Percentiles rank a stretch among this genome's conserved stretches.
phyloP scores from a whole-genome alignment of 441 rosid genomes.

The Syzygium syzygioides region DNA sequence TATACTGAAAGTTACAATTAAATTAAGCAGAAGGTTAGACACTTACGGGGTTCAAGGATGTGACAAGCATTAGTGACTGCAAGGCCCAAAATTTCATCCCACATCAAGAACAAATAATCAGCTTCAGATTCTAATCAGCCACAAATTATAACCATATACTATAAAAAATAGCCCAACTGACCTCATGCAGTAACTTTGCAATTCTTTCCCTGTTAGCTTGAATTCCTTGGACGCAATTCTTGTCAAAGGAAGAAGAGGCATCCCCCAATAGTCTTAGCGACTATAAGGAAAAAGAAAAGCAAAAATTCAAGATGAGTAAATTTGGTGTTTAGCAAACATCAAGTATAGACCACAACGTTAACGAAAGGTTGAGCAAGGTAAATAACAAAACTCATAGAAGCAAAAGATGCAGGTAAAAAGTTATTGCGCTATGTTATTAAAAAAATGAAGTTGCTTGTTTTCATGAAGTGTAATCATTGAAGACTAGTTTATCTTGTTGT shows the following conservation, averaged over 20 bases:
- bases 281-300: slow-evolving; percentile 28
- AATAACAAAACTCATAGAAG: background rate
- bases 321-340: background rate
- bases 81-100: slow-evolving; percentile 15
- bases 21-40: slow-evolving; percentile 4
- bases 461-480: background rate
- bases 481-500: background rate
- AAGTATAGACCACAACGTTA: background rate
- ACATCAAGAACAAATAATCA: slow-evolving; percentile 1
- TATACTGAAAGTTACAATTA: background rate
- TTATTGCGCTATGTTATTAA: background rate
- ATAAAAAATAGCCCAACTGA: slow-evolving; percentile 11
- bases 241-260: slow-evolving; percentile 89
- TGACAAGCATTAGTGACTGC: slow-evolving; percentile 98
- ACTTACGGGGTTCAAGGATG: slow-evolving; percentile 95
- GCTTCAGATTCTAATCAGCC: background rate
- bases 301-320: background rate
- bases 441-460: background rate
- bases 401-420: background rate
- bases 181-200: slow-evolving; percentile 89
- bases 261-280: slow-evolving; percentile 81
- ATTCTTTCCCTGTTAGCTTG: slow-evolving; percentile 83
- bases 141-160: background rate
- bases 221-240: slow-evolving; percentile 90
- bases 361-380: background rate